phyloP scores from a whole-genome alignment of 192 early-diverging fungal species.

The Chytriomyces confervae region DNA sequence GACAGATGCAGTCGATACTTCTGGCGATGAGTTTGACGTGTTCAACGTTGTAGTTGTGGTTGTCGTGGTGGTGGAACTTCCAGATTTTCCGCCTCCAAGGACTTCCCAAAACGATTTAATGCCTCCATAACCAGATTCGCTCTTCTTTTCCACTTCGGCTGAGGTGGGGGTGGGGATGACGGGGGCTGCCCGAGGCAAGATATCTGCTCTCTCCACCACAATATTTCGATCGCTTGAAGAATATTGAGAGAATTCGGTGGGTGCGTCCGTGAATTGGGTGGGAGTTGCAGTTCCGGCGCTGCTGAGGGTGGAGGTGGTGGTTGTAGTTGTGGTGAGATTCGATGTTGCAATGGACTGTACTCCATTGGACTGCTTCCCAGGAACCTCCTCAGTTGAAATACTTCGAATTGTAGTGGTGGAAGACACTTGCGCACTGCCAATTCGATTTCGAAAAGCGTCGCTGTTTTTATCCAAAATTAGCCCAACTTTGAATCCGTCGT shows the following conservation, averaged over 20 bases:
- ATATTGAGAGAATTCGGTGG: too few relatives aligned
- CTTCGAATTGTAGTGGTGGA: not conserved
- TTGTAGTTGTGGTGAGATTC: not conserved
- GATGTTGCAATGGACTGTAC: not conserved
- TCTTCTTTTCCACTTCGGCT: not conserved
- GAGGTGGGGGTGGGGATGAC: not conserved
- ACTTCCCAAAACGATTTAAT: conserved; percentile 11
- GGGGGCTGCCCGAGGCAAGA: not conserved
- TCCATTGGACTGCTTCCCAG: not conserved
- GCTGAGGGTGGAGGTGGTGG: not conserved
- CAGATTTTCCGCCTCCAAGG: not conserved
- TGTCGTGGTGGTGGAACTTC: not conserved
- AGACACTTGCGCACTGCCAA: not conserved
- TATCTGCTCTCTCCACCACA: not conserved
- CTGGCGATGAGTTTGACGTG: not conserved
- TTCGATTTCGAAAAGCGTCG: not conserved
- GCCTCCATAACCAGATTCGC: not conserved
- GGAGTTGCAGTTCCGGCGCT: not conserved
- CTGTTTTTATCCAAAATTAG: not conserved
- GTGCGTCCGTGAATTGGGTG: not conserved
- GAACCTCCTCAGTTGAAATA: not conserved
- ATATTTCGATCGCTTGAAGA: not conserved
- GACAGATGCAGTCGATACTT: not conserved
- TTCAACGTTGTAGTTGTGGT: not conserved
- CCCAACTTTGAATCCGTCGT: not conserved